Conservation (phyloP, 78 protist species). For the Chrysochromulina tobinii region DNA sequence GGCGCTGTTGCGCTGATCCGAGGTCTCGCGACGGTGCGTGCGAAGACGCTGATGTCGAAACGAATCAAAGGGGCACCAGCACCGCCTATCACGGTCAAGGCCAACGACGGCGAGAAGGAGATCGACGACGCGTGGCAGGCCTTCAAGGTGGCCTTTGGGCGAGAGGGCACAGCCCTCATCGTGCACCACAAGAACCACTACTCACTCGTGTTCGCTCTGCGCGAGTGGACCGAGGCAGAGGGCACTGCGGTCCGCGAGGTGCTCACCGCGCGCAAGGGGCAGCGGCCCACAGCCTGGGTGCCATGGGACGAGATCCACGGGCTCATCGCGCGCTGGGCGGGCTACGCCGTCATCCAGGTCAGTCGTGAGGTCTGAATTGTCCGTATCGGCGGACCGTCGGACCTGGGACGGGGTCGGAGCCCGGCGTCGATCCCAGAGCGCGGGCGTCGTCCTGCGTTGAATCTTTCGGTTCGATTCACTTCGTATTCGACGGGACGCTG, state of each 20-base stretch:
- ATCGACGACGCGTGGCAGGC: background rate
- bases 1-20: too few species aligned
- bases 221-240: background rate
- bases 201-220: slow-evolving; percentile 38
- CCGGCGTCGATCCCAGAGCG: too few species aligned
- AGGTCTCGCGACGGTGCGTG: too few species aligned
- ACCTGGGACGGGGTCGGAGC: too few species aligned
- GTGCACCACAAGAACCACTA: slow-evolving; percentile 22
- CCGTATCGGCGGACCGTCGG: too few species aligned
- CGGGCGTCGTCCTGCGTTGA: too few species aligned
- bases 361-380: too few species aligned
- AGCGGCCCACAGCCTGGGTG: slow-evolving; percentile 19
- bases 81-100: too few species aligned
- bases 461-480: too few species aligned
- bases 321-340: background rate
- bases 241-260: background rate
- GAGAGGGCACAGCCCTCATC: background rate
- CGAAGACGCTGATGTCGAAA: too few species aligned
- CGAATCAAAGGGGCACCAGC: too few species aligned
- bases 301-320: background rate
- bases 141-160: background rate
- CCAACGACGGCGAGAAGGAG: background rate
- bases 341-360: slow-evolving; percentile 23
- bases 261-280: slow-evolving; percentile 41
- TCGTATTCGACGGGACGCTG: too few species aligned